A percentile compares a stretch with the other conserved stretches of the same genome.
phyloP scores from a whole-genome alignment of 2,329 filamentous ascomycete species.

The Apiospora pterosperma region DNA sequence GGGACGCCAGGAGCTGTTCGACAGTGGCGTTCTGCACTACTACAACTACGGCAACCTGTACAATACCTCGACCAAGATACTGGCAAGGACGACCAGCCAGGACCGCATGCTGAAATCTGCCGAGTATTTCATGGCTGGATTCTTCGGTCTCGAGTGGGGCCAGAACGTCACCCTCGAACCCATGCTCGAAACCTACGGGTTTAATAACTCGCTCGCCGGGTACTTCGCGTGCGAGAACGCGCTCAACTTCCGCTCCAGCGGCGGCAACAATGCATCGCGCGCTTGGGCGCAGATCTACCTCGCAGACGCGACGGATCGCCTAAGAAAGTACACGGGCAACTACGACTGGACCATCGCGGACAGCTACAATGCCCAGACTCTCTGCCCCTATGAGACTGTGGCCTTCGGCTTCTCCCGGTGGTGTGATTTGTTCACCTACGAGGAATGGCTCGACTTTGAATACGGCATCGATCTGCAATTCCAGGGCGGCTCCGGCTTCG shows the following conservation, averaged over 20 bases:
- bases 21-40: slow-evolving; percentile 65
- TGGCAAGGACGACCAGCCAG: slow-evolving; percentile 72
- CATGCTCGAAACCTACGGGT: slow-evolving; percentile 60
- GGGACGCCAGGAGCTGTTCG: slow-evolving; percentile 70
- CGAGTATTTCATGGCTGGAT: slow-evolving; percentile 75
- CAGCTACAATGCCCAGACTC: slow-evolving; percentile 64
- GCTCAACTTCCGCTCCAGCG: slow-evolving; percentile 36
- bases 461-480: slow-evolving; percentile 69
- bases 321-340: slow-evolving; percentile 51
- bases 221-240: slow-evolving; percentile 65
- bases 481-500: slow-evolving; percentile 57
- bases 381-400: slow-evolving; percentile 78
- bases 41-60: slow-evolving; percentile 72
- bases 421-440: slow-evolving; percentile 70
- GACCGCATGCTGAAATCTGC: slow-evolving; percentile 75
- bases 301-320: slow-evolving; percentile 51
- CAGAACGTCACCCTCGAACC: slow-evolving; percentile 70
- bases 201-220: slow-evolving; percentile 70
- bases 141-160: slow-evolving; percentile 72
- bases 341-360: slow-evolving; percentile 64
- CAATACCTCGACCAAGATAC: slow-evolving; percentile 68
- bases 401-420: slow-evolving; percentile 72
- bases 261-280: slow-evolving; percentile 49
- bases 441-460: slow-evolving; percentile 70
- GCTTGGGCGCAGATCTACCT: slow-evolving; percentile 66